Evolutionary conservation across 164 flowering plant species (phyloP), one percentile per base, ranked within the genome.

Genomic region (Protea cynaroides): DNA sequence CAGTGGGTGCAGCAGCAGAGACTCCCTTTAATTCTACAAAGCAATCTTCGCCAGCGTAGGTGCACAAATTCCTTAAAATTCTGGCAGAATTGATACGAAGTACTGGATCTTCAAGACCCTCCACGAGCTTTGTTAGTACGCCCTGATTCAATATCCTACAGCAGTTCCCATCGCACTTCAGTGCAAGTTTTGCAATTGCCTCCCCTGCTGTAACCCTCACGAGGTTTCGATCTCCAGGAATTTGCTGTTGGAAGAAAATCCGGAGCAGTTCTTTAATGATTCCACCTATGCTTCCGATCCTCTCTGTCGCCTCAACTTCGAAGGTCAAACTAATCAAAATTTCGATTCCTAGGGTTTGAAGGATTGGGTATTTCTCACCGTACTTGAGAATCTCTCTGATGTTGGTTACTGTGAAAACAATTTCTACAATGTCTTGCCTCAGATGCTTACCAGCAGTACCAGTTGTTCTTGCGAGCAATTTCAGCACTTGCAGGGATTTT

Each of bases 231-330:
- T 29, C 61, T 55, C 69, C 76, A 1, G 70, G 71, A 11, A 75
- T 70, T 22, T 57, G 81, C 25, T 78, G 22, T 12, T 76, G 75
- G 63, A 94, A 77, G 78, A 89, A 86, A 50, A 91, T 82, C 40
- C 69, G 70, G 63, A 86, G 70, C 56, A 94, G 59, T 59, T 78
- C 89, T 69, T 76, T 88, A 0, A 94, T 66, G 18, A 91, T 69
- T 40, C 96, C 92, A 19, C 99, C 97, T 1, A 97, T 91, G 52
- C 84, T 75, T 21, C 97, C 97, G 54, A 94, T 89, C 73, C 83
- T 89, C 72, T 94, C 97, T 17, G 86, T 85, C 25, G 92, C 93
- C 19, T 85, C 87, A 60, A 76, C 88, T 34, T 88, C 97, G 43
- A 89, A 23, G 7, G 92, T 96, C 67, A 94, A 72, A 68, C 81